Base-by-base conservation (phyloP, 2,329 filamentous ascomycete species). In the Neopestalotiopsis clavispora region DNA sequence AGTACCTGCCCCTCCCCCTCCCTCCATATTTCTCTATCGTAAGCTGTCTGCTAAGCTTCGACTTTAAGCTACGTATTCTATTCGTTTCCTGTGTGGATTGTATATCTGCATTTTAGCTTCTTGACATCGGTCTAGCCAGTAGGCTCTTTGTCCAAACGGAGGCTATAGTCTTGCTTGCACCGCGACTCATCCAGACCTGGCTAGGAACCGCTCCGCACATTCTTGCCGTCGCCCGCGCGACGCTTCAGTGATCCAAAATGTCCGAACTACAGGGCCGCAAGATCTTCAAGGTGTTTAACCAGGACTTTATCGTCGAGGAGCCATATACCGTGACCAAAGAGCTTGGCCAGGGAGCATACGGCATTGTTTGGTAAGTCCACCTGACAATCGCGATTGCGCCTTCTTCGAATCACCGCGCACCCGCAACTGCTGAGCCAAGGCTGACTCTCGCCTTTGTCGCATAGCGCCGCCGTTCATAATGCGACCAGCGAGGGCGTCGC, bases 271-370 rank as follows among this genome's bases (percentile, higher is more conserved):
- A 78, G 68, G 77, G 77, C 73, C 77, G 77, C 83, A 98, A 97
- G 88, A 90, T 95, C 82, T 98, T 97, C 89, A 97, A 97, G 91
- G 95, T 99, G 81, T 99, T 99, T 85, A 98, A 98, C 87, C 96
- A 99, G 80, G 96, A 99, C 85, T 99, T 99, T 80, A 91, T 98
- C 76, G 96, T 98, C 78, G 96, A 98, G 80, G 95, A 98, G 83
- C 91, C 95, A 77, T 99, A 99, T 85, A 97, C 93, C 73, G 96
- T 99, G 73, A 98, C 95, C 74, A 99, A 99, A 87, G 96, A 99
- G 86, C 87, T 99, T 67, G 96, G 96, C 60, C 96, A 99, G 83
- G 96, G 96, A 78, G 96, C 96, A 78, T 99, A 99, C 80, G 96
- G 96, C 80, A 98, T 99, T 78, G 96, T 99, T 79, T 99, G 96